Evolutionary conservation across 257 asterid genomes (phyloP).

Genomic region (Eucommia ulmoides): DNA sequence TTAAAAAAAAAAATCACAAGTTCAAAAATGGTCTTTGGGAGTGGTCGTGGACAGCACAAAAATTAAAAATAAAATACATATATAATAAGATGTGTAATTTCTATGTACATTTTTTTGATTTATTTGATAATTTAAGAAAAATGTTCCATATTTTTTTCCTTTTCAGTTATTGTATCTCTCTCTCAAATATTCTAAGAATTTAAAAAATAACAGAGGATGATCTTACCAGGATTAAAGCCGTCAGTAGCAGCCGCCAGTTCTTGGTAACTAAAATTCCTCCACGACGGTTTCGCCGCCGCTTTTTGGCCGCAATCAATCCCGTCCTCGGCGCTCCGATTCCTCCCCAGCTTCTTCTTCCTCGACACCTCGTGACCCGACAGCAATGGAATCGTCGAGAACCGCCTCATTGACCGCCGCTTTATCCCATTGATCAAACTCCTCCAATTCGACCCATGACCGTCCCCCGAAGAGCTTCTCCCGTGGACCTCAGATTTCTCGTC

Average conservation of each 20-base stretch:
- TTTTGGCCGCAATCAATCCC: neutral
- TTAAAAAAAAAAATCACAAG: no score
- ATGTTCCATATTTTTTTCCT: no score
- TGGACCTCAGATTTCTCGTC: neutral
- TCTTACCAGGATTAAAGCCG: neutral
- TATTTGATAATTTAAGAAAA: no score
- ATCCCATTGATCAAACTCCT: neutral
- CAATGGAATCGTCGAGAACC: neutral
- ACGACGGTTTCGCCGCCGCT: neutral
- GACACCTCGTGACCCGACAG: neutral
- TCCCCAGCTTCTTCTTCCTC: neutral
- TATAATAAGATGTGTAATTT: no score
- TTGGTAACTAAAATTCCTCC: neutral
- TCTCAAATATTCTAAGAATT: no score
- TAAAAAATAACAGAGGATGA: no score
- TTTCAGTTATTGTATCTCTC: no score
- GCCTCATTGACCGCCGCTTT: neutral
- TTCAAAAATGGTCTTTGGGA: no score
- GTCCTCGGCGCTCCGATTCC: neutral
- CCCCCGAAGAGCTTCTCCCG: neutral
- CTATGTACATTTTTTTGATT: no score
- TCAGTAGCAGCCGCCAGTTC: neutral
- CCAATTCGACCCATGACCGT: neutral
- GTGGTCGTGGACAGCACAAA: no score
- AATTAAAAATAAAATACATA: no score